A percentile compares a stretch with the other conserved stretches of the same genome.
phyloP scores from a whole-genome alignment of 2,329 filamentous ascomycete genomes.

The Botryotinia calthae region DNA sequence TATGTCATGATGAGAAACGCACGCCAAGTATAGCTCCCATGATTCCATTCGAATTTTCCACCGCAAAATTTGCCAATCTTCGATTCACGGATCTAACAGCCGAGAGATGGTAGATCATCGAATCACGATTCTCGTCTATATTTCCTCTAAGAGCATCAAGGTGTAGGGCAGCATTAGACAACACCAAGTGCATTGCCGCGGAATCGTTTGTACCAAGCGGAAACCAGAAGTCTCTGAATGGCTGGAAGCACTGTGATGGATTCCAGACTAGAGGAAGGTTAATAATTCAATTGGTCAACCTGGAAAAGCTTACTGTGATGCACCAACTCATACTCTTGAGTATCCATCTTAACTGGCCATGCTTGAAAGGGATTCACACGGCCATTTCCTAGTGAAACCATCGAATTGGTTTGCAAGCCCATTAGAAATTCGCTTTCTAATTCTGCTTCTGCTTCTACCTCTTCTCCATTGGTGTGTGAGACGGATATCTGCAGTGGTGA shows the following conservation, averaged over 20 bases:
- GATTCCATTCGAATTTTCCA: not conserved
- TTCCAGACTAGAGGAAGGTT: not conserved
- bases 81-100: conserved; percentile 10
- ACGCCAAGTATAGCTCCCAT: conserved; percentile 10
- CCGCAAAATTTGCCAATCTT: not conserved
- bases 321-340: conserved; percentile 1
- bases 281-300: not conserved
- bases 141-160: not conserved
- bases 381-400: not conserved
- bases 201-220: not conserved
- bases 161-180: not conserved
- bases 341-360: not conserved
- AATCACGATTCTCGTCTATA: not conserved
- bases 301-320: not conserved
- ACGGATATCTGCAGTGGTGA: not conserved
- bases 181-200: not conserved
- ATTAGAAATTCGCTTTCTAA: not conserved
- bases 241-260: not conserved
- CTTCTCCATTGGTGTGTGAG: not conserved
- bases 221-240: conserved; percentile 15
- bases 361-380: not conserved
- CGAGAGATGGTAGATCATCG: not conserved
- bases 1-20: not conserved
- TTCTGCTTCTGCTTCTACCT: not conserved
- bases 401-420: not conserved